Base-by-base conservation (phyloP, 352 stramenopile genomes). In the Blastocystis sp. region DNA sequence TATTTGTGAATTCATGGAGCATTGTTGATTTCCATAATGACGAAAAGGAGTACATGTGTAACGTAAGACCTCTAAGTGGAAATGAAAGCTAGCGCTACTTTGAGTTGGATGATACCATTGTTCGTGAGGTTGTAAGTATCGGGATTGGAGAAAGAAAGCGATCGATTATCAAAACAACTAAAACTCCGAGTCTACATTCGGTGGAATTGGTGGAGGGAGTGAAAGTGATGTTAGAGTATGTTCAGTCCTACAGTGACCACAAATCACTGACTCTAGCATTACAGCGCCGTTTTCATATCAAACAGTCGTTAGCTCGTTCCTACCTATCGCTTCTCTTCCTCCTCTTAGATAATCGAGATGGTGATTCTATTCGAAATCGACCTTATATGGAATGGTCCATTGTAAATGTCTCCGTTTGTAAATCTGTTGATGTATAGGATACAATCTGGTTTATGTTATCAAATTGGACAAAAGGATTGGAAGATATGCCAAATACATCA, bases 21-120 rank as follows among this genome's bases (percentile, higher is more conserved):
- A 81, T 81, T 40, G 70, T 81, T 24, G 70, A 81, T 60, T 81
- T 81, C 24, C 59, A 60, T 40, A 51, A 24, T 27, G 24, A 81
- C 5, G 44, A 81, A 44, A 81, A 35, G 44, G 22, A 56, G 48
- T 60, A 33, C 27, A 81, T 81, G 70, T 81, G 70, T 40, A 51
- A 81, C 35, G 70, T 81, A 24, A 40, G 33, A 60, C 0, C 37
- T 1, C 0, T 81, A 24, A 9, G 35, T 42, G 24, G 9, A 9
- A 27, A 62, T 40, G 19, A 9, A 19, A 11, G 37, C 5, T 81
- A 81, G 70, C n/a, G 27, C 7, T 81, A 81, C 51, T 81, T 81
- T 44, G 24, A 33, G 70, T n/a, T 81, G 1, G 70, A 81, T 64
- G 70, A 81, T 30, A 13, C 44, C n/a, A 7, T 81, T 40, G 24